Conservation (phyloP, 192 early-diverging fungal genomes). For the Kappamyces sp. region DNA sequence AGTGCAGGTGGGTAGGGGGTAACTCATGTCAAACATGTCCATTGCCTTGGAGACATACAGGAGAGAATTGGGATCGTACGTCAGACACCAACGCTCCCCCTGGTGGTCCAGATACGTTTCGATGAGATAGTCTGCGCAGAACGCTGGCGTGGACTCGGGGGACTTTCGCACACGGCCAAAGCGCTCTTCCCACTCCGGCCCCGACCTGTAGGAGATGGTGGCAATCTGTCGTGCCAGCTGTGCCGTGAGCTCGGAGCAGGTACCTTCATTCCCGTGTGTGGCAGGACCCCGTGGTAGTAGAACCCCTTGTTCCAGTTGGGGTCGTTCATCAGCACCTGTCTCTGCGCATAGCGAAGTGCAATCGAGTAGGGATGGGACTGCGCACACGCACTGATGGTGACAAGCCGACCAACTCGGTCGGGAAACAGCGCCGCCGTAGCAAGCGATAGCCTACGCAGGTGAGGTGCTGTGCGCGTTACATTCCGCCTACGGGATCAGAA, state of each 20-base stretch:
- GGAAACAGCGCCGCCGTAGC: slow-evolving; percentile 77
- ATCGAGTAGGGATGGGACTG: slow-evolving; percentile 96
- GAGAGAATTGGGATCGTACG: slow-evolving; percentile 91
- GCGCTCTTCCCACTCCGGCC: slow-evolving; percentile 95
- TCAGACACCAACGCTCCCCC: slow-evolving; percentile 85
- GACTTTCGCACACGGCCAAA: slow-evolving; percentile 81
- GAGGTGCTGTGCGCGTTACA: background rate
- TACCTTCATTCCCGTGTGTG: slow-evolving; percentile 91
- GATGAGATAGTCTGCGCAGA: slow-evolving; percentile 91
- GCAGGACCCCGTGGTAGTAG: slow-evolving; percentile 82
- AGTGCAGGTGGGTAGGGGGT: background rate
- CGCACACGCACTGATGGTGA: slow-evolving; percentile 86
- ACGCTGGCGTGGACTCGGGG: slow-evolving; percentile 64
- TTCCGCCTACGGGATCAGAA: slow-evolving; percentile 8
- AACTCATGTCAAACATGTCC: slow-evolving; percentile 93
- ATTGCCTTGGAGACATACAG: slow-evolving; percentile 94
- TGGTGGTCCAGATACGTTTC: slow-evolving; percentile 95
- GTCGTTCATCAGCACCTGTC: slow-evolving; percentile 91
- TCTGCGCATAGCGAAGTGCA: slow-evolving; percentile 83
- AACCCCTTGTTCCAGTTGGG: slow-evolving; percentile 92
- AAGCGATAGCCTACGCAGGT: slow-evolving; percentile 40
- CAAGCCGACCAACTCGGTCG: slow-evolving; percentile 69
- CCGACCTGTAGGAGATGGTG: slow-evolving; percentile 88
- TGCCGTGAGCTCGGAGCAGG: background rate
- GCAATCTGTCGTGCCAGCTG: slow-evolving; percentile 85